A percentile compares a stretch with the other conserved stretches of the same genome.
Conservation (phyloP, 306 rosid species). For the Dalbergia oliveri region DNA sequence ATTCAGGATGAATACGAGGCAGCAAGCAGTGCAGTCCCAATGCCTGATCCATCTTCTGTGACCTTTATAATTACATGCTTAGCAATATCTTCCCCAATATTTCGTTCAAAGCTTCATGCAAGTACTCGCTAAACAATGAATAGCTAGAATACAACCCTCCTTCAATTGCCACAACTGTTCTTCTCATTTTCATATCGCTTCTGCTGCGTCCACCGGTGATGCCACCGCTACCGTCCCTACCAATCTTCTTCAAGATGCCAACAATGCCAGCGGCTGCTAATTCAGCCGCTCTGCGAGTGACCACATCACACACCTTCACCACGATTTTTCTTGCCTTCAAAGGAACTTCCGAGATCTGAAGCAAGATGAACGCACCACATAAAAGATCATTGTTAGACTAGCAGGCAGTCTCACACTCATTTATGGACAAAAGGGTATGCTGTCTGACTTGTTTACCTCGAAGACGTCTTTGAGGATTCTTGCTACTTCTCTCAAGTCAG, state of each 20-base stretch:
- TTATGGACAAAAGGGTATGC: neutral
- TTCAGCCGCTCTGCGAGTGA: slow-evolving; percentile 87
- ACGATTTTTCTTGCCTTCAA: slow-evolving; percentile 76
- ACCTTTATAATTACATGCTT: slow-evolving; percentile 75
- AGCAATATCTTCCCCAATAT: slow-evolving; percentile 79
- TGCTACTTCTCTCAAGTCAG: slow-evolving; percentile 75
- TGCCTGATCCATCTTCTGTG: slow-evolving; percentile 90
- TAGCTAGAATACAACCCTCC: slow-evolving; percentile 85
- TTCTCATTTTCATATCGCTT: slow-evolving; percentile 64
- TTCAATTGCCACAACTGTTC: slow-evolving; percentile 85
- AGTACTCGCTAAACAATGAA: slow-evolving; percentile 73
- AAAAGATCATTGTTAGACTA: slow-evolving; percentile 26
- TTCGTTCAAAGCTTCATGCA: slow-evolving; percentile 79
- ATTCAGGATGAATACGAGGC: slow-evolving; percentile 72
- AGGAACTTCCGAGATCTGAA: slow-evolving; percentile 75
- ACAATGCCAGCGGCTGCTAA: slow-evolving; percentile 92
- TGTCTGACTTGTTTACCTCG: slow-evolving; percentile 62
- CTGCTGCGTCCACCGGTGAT: slow-evolving; percentile 77
- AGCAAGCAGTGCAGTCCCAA: slow-evolving; percentile 88
- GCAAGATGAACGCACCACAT: slow-evolving; percentile 22
- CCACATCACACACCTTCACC: slow-evolving; percentile 81
- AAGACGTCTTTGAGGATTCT: slow-evolving; percentile 64
- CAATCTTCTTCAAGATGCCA: slow-evolving; percentile 92
- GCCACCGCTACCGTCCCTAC: slow-evolving; percentile 89
- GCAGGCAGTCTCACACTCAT: neutral